Evolutionary conservation across 176 grass and related monocot genomes (phyloP), one percentile per base, ranked within the genome.

Genomic region (Raddia distichophylla): DNA sequence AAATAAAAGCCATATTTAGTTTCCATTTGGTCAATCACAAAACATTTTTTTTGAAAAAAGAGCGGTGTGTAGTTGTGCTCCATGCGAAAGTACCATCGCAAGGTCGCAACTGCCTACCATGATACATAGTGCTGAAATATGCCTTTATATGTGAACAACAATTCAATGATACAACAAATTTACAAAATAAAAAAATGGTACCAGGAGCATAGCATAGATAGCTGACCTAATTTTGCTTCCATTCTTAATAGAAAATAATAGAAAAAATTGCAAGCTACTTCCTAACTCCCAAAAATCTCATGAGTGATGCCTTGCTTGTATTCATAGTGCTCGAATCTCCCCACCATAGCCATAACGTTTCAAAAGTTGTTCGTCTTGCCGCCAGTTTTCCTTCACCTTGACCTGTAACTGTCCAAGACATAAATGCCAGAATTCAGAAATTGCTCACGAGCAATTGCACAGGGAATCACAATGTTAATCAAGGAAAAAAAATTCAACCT

Each of bases 371-470:
- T 95, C 95, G 76, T 98, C 90, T 78, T 98, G 88, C 60, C 92
- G 85, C 95, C 95, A 98, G 45, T 93, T 98, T 54, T 95, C 95
- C 77, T 93, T 98, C 42, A 98, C 92, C 76, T 93, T 98, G 3
- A 98, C 90, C 55, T 91, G 82, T 54, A 95, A 69, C 95, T 98
- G 95, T 16, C 5, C 69, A 76, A 50, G 6, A 27, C 15, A 62
- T 16, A 60, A 3, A 13, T 32, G 7, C 1, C 14, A 19, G 35
- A 50, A 34, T 86, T 5, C 27, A 84, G 69, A 68, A 73, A 32
- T 75, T 47, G 40, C 22, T 67, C 50, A 53, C 47, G 12, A 37
- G 13, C 33, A 50, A 11, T 3, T 14, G 0, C 46, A 27, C 0
- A 63, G 20, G 6, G 20, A 54, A 47, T 1, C 22, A 47, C 4